These are phyloP conservation scores for Coemansia sp. DNA, from an alignment of 371 early-diverging fungal genomes.

Conservation along the genomic window DNA sequence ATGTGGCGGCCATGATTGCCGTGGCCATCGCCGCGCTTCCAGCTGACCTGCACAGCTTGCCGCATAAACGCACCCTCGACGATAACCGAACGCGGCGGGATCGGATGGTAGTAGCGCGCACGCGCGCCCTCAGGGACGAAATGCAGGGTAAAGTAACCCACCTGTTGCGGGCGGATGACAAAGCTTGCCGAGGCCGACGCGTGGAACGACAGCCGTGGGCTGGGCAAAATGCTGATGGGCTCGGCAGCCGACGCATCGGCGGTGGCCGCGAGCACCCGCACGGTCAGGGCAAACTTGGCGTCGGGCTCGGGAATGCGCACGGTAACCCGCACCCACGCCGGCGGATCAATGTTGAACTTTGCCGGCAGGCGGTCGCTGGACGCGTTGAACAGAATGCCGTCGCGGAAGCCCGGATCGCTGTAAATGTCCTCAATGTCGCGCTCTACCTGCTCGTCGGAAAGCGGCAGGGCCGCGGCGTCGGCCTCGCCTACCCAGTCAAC, in stretches of 20 bases:
- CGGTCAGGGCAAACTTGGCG: conserved; percentile 29
- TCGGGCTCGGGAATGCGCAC: conserved; percentile 51
- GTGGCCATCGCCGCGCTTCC: conserved; percentile 32
- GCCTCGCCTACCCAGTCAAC: conserved; percentile 40
- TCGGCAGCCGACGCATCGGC: conserved; percentile 16
- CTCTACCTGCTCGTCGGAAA: conserved; percentile 36
- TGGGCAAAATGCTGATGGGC: conserved; percentile 38
- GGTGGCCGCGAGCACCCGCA: conserved; percentile 41
- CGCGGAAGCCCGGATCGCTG: conserved; percentile 54
- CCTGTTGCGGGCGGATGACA: conserved; percentile 46
- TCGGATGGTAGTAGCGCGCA: conserved; percentile 52
- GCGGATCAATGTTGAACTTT: conserved; percentile 48
- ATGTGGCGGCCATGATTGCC: conserved; percentile 33
- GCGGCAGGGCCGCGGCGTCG: conserved; percentile 22
- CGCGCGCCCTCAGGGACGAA: conserved; percentile 49
- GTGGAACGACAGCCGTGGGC: conserved; percentile 37
- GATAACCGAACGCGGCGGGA: conserved; percentile 48
- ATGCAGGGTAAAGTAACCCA: conserved; percentile 52
- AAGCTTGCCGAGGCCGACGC: conserved; percentile 36
- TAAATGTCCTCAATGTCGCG: conserved; percentile 48
- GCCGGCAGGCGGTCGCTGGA: conserved; percentile 53
- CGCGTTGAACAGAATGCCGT: conserved; percentile 52
- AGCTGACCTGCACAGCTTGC: conserved; percentile 49
- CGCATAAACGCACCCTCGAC: conserved; percentile 54
- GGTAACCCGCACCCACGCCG: conserved; percentile 49